A percentile compares a stretch with the other conserved stretches of the same genome.
These are phyloP conservation scores for Diaporthe batatas DNA, from an alignment of 2,329 filamentous ascomycete genomes.

Conservation along the genomic window DNA sequence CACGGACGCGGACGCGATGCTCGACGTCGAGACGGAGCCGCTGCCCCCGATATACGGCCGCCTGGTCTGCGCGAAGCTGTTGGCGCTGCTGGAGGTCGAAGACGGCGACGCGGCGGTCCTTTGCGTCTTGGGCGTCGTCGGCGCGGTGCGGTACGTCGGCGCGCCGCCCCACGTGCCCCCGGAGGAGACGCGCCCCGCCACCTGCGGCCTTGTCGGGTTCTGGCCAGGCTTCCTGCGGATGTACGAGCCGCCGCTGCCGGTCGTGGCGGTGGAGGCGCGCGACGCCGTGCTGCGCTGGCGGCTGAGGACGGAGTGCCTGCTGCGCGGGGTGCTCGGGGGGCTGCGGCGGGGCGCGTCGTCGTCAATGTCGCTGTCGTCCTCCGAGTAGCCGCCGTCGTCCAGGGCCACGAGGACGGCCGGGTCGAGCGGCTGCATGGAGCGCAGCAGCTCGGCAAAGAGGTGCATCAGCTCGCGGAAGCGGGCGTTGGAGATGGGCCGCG, in stretches of 20 bases:
- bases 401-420: slow-evolving; percentile 60
- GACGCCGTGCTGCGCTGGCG: slow-evolving; percentile 44
- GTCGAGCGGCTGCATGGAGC: slow-evolving; percentile 78
- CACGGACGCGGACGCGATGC: slow-evolving; percentile 47
- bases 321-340: slow-evolving; percentile 57
- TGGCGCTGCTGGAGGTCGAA: slow-evolving; percentile 51
- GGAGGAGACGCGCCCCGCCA: slow-evolving; percentile 56
- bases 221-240: slow-evolving; percentile 40
- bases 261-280: slow-evolving; percentile 16
- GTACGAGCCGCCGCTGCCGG: slow-evolving; percentile 35
- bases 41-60: slow-evolving; percentile 50
- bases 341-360: slow-evolving; percentile 59
- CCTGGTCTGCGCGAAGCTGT: slow-evolving; percentile 59
- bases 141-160: slow-evolving; percentile 63
- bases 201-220: slow-evolving; percentile 45
- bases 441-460: slow-evolving; percentile 84
- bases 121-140: slow-evolving; percentile 65
- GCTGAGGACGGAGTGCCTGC: slow-evolving; percentile 25
- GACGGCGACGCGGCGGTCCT: slow-evolving; percentile 54
- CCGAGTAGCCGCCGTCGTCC: slow-evolving; percentile 43
- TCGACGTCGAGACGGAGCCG: slow-evolving; percentile 52
- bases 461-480: slow-evolving; percentile 86
- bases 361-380: slow-evolving; percentile 56
- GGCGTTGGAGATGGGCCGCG: slow-evolving; percentile 73
- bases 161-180: slow-evolving; percentile 53